A percentile compares a stretch with the other conserved stretches of the same genome.
phyloP scores from a whole-genome alignment of 768 basidiomycete species.

The Suillus occidentalis region DNA sequence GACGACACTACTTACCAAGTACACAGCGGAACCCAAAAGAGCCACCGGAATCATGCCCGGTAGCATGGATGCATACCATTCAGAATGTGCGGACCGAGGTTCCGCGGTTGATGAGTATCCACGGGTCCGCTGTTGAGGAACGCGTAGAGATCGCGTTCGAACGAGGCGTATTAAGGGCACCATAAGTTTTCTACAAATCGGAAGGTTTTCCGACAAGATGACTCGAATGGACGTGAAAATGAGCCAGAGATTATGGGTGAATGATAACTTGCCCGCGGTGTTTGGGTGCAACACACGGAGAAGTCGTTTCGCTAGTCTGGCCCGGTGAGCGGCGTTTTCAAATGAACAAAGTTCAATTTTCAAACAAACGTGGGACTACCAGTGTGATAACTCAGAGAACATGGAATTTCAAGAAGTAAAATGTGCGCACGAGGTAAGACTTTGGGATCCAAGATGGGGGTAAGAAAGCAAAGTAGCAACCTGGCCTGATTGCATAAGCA shows the following conservation, averaged over 20 bases:
- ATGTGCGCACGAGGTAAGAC: neutral
- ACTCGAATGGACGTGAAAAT: neutral
- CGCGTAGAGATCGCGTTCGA: neutral
- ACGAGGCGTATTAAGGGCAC: neutral
- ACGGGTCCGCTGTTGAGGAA: neutral
- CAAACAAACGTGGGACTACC: neutral
- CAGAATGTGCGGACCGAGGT: constrained; percentile 51
- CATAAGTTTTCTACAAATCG: constrained; percentile 1
- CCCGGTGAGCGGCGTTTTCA: neutral
- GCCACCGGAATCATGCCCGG: constrained; percentile 81
- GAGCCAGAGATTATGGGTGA: neutral
- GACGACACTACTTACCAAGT: constrained; percentile 50
- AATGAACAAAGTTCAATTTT: neutral
- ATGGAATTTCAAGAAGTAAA: neutral
- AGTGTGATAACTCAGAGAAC: neutral
- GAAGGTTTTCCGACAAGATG: neutral
- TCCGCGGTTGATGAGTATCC: neutral
- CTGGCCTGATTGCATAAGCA: constrained; percentile 1
- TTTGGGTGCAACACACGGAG: neutral
- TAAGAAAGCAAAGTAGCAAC: neutral
- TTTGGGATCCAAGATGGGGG: neutral
- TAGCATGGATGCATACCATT: constrained; percentile 67
- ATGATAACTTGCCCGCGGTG: neutral
- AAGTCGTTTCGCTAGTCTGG: neutral
- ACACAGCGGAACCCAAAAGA: constrained; percentile 76